A percentile compares a stretch with the other conserved stretches of the same genome.
These are phyloP conservation scores for Fusarium tupiense DNA, from an alignment of 2,329 filamentous ascomycete genomes.

Conservation along the genomic window DNA sequence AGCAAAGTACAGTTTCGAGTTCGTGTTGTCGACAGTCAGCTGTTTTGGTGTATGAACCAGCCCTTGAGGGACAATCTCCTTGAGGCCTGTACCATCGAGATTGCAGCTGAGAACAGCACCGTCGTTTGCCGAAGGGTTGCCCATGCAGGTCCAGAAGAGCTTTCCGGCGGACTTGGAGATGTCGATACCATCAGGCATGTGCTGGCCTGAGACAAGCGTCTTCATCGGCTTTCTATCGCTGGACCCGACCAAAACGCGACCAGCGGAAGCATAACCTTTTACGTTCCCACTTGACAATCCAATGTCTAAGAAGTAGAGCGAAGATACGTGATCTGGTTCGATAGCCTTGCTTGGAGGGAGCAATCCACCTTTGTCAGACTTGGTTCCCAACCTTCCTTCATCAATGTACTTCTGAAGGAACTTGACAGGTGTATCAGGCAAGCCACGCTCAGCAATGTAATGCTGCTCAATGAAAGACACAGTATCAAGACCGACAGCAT, in stretches of 20 bases:
- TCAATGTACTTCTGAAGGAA: constrained; percentile 10
- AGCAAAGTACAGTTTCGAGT: background rate
- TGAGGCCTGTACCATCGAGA: background rate
- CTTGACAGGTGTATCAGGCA: background rate
- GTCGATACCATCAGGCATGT: constrained; percentile 1
- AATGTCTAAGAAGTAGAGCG: constrained; percentile 1
- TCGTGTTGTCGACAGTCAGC: background rate
- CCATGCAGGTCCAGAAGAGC: constrained; percentile 1
- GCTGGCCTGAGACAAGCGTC: background rate
- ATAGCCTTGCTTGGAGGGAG: background rate
- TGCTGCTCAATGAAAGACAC: constrained; percentile 16
- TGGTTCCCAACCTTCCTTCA: background rate
- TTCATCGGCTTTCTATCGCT: accelerated
- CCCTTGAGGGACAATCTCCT: background rate
- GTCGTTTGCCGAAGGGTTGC: background rate
- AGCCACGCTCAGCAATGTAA: background rate
- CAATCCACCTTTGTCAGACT: constrained; percentile 1
- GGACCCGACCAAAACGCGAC: background rate
- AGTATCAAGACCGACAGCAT: constrained; percentile 4
- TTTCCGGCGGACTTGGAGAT: background rate
- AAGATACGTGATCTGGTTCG: accelerated
- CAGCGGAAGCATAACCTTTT: background rate
- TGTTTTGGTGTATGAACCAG: constrained; percentile 1
- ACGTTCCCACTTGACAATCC: accelerated
- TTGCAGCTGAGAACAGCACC: background rate